Evolutionary conservation across 169 alveolate genomes (phyloP).

Genomic region (Babesia bovis): DNA sequence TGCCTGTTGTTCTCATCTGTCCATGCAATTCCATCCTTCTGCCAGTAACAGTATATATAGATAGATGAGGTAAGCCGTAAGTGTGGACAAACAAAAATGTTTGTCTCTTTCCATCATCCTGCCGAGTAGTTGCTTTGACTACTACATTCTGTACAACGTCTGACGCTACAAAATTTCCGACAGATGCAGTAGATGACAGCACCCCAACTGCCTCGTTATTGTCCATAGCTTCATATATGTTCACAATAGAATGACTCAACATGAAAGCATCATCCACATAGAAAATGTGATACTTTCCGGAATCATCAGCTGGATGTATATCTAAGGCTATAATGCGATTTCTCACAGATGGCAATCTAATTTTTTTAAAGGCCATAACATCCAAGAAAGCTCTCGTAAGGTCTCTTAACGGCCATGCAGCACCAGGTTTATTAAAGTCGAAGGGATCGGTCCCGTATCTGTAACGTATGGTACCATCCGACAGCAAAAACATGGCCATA

Average conservation of each 20-base stretch:
- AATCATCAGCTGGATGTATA: neutral
- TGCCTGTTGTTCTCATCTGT: neutral
- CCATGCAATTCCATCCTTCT: conserved; percentile 11
- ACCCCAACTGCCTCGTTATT: neutral
- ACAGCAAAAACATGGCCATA: conserved; percentile 1
- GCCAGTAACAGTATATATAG: neutral
- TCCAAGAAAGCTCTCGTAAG: neutral
- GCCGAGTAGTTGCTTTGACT: neutral
- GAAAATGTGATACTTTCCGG: neutral
- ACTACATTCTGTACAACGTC: neutral
- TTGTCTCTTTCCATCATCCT: neutral
- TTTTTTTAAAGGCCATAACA: neutral
- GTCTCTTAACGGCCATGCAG: neutral
- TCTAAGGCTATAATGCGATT: conserved; percentile 2
- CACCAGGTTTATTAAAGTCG: neutral
- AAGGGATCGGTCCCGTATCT: neutral
- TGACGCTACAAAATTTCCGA: neutral
- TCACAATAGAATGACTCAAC: neutral
- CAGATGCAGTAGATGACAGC: neutral
- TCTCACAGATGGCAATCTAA: neutral
- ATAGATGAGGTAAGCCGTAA: conserved; percentile 13
- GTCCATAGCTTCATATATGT: neutral
- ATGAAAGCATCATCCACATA: conserved; percentile 5
- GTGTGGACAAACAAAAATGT: conserved; percentile 6
- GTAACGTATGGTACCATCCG: conserved; percentile 1